Conservation (phyloP, 768 basidiomycete species). For the Crepidotus variabilis region DNA sequence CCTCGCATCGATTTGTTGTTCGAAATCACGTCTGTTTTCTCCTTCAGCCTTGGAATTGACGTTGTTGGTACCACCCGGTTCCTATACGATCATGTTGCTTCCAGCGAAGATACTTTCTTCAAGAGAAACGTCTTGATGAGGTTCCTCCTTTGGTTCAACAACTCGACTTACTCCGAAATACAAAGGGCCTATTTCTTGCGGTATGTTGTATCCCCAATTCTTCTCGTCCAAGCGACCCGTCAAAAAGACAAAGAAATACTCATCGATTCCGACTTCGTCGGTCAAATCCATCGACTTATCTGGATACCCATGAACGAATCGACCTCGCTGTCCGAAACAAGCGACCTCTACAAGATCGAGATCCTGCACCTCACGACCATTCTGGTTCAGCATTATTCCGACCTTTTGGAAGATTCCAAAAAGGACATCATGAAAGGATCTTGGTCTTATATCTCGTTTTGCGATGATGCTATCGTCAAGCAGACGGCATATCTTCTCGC, state of each 20-base stretch:
- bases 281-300: slow-evolving; percentile 65
- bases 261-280: slow-evolving; percentile 68
- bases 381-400: slow-evolving; percentile 79
- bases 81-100: slow-evolving; percentile 81
- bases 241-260: slow-evolving; percentile 51
- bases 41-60: slow-evolving; percentile 78
- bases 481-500: slow-evolving; percentile 89
- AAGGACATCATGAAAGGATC: slow-evolving; percentile 94
- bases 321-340: slow-evolving; percentile 48
- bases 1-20: slow-evolving; percentile 86
- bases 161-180: slow-evolving; percentile 54
- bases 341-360: slow-evolving; percentile 90
- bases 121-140: slow-evolving; percentile 82
- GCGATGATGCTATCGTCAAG: slow-evolving; percentile 87
- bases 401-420: slow-evolving; percentile 75
- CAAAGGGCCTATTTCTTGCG: slow-evolving; percentile 82
- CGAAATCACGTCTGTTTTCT: slow-evolving; percentile 79
- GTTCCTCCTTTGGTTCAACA: slow-evolving; percentile 83
- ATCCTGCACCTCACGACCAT: slow-evolving; percentile 85
- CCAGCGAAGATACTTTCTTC: slow-evolving; percentile 61
- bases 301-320: slow-evolving; percentile 77
- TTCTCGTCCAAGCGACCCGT: slow-evolving; percentile 71
- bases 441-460: slow-evolving; percentile 77
- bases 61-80: slow-evolving; percentile 76
- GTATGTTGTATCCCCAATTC: slow-evolving; percentile 81